Evolutionary conservation across 2,329 filamentous ascomycete species (phyloP).

Genomic region (Aspergillus aculeatus): DNA sequence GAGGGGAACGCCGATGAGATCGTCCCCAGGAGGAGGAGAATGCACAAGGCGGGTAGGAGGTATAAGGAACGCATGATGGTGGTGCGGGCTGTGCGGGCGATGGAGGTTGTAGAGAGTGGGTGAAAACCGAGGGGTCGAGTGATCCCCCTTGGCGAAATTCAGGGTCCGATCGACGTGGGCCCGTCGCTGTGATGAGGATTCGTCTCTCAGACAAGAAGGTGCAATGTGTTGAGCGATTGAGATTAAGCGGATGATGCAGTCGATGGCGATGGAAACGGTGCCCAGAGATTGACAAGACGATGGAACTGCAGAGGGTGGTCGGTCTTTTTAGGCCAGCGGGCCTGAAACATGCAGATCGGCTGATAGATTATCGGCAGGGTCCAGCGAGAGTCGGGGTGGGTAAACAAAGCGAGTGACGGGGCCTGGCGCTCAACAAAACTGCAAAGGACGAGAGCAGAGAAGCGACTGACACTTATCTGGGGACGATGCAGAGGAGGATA

Average conservation of each 20-base stretch:
- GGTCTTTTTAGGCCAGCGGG: conserved; percentile 12
- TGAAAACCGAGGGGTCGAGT: conserved; percentile 5
- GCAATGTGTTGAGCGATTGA: background rate
- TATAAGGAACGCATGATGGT: conserved; percentile 34
- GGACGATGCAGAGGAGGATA: background rate
- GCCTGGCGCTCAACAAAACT: background rate
- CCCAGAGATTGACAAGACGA: background rate
- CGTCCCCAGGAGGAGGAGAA: conserved; percentile 33
- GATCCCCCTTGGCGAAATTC: conserved; percentile 12
- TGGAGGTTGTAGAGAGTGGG: background rate
- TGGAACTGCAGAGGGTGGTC: conserved; percentile 2
- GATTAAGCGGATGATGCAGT: background rate
- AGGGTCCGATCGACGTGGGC: conserved; percentile 9
- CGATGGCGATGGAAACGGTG: background rate
- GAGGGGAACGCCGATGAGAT: conserved; percentile 33
- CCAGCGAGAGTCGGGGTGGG: conserved; percentile 12
- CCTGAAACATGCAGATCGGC: conserved; percentile 23
- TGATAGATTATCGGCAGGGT: conserved; percentile 17
- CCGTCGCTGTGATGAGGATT: background rate
- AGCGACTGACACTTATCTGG: background rate
- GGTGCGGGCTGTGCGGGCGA: background rate
- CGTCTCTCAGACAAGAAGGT: background rate
- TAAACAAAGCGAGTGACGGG: conserved; percentile 28
- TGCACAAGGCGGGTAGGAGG: conserved; percentile 33
- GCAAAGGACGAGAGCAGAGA: background rate